These are phyloP conservation scores for Corymbia citriodora DNA, from an alignment of 441 rosid species.

Conservation along the genomic window DNA sequence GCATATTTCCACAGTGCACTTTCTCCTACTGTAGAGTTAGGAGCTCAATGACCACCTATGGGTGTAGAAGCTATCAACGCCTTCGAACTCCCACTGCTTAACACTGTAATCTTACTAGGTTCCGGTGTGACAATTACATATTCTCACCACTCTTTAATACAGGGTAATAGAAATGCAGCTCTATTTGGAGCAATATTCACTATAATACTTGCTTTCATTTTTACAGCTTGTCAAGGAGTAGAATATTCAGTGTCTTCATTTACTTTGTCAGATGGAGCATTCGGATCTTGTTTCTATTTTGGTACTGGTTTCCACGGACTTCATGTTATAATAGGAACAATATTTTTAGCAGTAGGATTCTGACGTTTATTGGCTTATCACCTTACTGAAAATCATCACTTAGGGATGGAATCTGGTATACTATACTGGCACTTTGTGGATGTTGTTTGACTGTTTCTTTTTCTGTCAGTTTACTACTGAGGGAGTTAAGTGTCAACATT, in stretches of 20 bases:
- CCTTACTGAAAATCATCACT: neutral
- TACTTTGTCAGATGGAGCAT: neutral
- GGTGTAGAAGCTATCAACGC: constrained; percentile 1
- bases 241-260: neutral
- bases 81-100: neutral
- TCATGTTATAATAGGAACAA: no score
- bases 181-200: neutral
- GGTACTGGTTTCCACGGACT: no score
- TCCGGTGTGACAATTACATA: neutral
- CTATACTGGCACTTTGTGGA: constrained; percentile 12
- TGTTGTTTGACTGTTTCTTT: constrained; percentile 4
- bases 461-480: neutral
- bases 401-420: neutral
- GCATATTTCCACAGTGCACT: neutral
- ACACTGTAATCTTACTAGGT: neutral
- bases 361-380: neutral
- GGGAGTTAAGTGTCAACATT: no score
- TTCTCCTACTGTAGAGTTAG: neutral
- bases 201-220: neutral
- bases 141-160: neutral
- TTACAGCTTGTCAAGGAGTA: neutral
- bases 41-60: constrained; percentile 1
- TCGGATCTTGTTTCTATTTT: neutral
- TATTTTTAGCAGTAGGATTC: no score
- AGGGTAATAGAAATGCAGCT: neutral